These are phyloP conservation scores for Aspergillus fumigatiaffinis DNA, from an alignment of 2,329 filamentous ascomycete species.

Conservation along the genomic window DNA sequence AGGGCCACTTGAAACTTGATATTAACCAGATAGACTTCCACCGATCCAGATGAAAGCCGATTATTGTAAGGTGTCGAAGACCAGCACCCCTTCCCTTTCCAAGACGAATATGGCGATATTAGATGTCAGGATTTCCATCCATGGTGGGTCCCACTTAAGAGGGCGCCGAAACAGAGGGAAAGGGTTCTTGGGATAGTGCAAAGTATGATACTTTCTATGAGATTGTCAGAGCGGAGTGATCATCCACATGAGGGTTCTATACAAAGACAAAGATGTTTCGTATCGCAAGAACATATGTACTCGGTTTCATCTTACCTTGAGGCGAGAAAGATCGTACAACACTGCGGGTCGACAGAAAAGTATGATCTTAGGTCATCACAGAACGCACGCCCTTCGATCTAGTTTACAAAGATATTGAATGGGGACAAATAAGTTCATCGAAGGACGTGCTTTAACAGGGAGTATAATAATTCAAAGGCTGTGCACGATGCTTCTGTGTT, in stretches of 20 bases:
- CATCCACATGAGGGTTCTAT: neutral
- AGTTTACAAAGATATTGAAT: too few species aligned
- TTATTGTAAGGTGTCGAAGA: neutral
- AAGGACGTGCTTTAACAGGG: neutral
- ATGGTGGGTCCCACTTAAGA: conserved; percentile 23
- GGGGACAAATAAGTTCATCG: neutral
- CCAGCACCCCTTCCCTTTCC: conserved; percentile 7
- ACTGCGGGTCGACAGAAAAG: neutral
- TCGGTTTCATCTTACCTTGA: neutral
- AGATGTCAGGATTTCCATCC: conserved; percentile 18
- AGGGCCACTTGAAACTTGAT: neutral
- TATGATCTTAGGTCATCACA: neutral
- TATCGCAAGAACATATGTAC: neutral
- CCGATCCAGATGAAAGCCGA: neutral
- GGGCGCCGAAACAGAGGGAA: conserved; percentile 10
- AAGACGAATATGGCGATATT: conserved; percentile 14
- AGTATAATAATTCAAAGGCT: neutral
- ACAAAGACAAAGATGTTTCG: neutral
- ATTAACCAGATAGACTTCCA: neutral
- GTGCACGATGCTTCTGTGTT: neutral
- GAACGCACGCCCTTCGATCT: neutral
- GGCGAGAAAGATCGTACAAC: neutral
- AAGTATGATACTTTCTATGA: conserved; percentile 9
- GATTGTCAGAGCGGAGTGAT: conserved; percentile 5
- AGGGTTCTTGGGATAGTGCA: conserved; percentile 8